Evolutionary conservation across 2,329 filamentous ascomycete genomes (phyloP), one percentile per base, ranked within the genome.

Genomic region (Thielaviopsis populi): DNA sequence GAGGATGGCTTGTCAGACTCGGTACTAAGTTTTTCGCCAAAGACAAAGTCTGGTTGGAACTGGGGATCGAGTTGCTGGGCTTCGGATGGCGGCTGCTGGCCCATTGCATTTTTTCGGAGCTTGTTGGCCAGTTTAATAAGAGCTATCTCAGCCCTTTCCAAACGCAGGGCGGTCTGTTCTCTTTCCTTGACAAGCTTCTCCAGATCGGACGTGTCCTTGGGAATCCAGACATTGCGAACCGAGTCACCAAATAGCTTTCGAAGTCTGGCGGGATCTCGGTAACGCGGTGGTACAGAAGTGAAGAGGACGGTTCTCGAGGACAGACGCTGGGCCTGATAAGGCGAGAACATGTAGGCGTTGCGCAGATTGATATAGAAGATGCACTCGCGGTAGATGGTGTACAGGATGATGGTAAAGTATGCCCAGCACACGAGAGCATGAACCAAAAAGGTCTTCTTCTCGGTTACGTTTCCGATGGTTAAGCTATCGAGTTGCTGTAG

Each of bases 291-390:
- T 0, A 96, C 89, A 1, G 88, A 87, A 0, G 91, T 88, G 73
- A 96, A 95, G n/a, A 99, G 82, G 6, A 97, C 91, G 0, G 91
- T 96, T 33, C 91, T 84, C 0, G 91, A 91, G 0, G 92, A 96
- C 50, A 97, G 84, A 19, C 91, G 87, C 68, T 85, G 87, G 33
- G 90, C 83, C 71, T 95, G 92, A 61, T 88, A 79, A 0, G 89
- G 90, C 1, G 90, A 89, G 64, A 95, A 79, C n/a, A 91, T 83
- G 76, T 95, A 97, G 0, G 92, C 92, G 75, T 97, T 94, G 68
- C 92, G 88, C 62, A 97, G 76, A 70, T 95, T 95, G 76, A 96
- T 89, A 74, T 91, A 95, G 80, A 87, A 97, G 69, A 99, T 86
- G 71, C 86, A 86, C 74, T 99, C 94, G 67, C 94, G 84, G 37